These are phyloP conservation scores for Cordyceps sp. DNA, from an alignment of 2,329 filamentous ascomycete genomes.

Conservation along the genomic window DNA sequence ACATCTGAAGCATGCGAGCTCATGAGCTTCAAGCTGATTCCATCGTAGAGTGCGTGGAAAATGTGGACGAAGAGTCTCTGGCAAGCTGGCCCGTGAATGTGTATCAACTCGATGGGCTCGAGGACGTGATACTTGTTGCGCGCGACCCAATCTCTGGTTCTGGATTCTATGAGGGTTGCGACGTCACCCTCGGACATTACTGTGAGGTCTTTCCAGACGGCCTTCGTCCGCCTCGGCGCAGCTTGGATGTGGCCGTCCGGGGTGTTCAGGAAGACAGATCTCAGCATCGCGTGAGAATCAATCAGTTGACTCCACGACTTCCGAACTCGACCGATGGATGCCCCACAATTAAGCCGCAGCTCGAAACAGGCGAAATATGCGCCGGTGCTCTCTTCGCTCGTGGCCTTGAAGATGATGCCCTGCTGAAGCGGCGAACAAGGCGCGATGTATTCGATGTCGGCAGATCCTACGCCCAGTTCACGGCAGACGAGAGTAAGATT, in stretches of 20 bases:
- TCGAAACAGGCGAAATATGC: slow-evolving; percentile 68
- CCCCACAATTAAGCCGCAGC: slow-evolving; percentile 30
- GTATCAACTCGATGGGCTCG: slow-evolving; percentile 33
- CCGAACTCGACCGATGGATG: slow-evolving; percentile 31
- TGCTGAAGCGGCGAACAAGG: slow-evolving; percentile 79
- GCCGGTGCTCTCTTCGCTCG: slow-evolving; percentile 32
- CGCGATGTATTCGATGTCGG: slow-evolving; percentile 52
- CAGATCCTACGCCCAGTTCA: slow-evolving; percentile 29
- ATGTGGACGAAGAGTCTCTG: slow-evolving; percentile 44
- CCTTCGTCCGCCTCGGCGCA: slow-evolving; percentile 27
- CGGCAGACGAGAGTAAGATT: slow-evolving; percentile 35
- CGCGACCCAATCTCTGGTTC: slow-evolving; percentile 33
- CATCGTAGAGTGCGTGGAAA: slow-evolving; percentile 82
- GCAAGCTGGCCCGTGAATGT: slow-evolving; percentile 13
- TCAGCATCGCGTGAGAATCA: slow-evolving; percentile 42
- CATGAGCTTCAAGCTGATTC: slow-evolving; percentile 56
- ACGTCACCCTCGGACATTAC: slow-evolving; percentile 13
- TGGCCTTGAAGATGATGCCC: slow-evolving; percentile 62
- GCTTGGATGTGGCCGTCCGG: slow-evolving; percentile 64
- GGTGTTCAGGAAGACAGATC: slow-evolving; percentile 58
- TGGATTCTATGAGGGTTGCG: slow-evolving; percentile 14
- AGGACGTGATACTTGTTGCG: slow-evolving; percentile 30
- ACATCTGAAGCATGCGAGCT: slow-evolving; percentile 33
- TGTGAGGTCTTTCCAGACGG: slow-evolving; percentile 26
- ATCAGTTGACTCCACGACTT: slow-evolving; percentile 41